These are phyloP conservation scores for Microthyrium microscopicum DNA, from an alignment of 2,329 filamentous ascomycete genomes.

Conservation along the genomic window DNA sequence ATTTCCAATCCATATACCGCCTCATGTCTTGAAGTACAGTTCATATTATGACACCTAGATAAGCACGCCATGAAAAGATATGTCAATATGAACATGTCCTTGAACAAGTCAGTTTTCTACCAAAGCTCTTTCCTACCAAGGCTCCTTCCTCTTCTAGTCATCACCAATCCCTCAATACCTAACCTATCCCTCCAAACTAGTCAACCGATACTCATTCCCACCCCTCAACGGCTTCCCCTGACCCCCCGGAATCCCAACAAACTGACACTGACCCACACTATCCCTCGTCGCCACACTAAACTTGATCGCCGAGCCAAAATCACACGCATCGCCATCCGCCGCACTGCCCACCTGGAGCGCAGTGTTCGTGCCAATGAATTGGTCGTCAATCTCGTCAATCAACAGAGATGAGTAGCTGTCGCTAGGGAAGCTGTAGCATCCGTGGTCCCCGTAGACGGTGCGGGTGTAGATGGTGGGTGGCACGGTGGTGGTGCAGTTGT, in stretches of 20 bases:
- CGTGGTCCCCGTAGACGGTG: background rate
- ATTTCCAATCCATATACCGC: too few species aligned
- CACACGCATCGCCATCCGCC: background rate
- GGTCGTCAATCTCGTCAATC: background rate
- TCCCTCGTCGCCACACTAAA: background rate
- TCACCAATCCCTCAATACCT: too few species aligned
- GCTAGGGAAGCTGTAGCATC: background rate
- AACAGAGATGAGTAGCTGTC: background rate
- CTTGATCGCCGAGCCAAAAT: background rate
- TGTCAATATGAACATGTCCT: too few species aligned
- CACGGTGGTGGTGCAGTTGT: background rate
- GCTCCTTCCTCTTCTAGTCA: too few species aligned
- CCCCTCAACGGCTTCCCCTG: background rate
- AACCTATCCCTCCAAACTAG: background rate
- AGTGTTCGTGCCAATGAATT: conserved; percentile 3
- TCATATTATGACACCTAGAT: too few species aligned
- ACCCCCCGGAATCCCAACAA: background rate
- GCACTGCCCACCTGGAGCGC: conserved; percentile 1
- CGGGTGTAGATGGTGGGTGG: conserved; percentile 1
- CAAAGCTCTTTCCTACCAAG: too few species aligned
- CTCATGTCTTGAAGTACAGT: too few species aligned
- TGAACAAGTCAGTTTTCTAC: too few species aligned
- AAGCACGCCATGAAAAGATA: too few species aligned
- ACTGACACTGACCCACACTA: background rate
- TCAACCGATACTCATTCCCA: conserved; percentile 1